phyloP scores from a whole-genome alignment of 108 stramenopile species.

The Nitzschia sp. region DNA sequence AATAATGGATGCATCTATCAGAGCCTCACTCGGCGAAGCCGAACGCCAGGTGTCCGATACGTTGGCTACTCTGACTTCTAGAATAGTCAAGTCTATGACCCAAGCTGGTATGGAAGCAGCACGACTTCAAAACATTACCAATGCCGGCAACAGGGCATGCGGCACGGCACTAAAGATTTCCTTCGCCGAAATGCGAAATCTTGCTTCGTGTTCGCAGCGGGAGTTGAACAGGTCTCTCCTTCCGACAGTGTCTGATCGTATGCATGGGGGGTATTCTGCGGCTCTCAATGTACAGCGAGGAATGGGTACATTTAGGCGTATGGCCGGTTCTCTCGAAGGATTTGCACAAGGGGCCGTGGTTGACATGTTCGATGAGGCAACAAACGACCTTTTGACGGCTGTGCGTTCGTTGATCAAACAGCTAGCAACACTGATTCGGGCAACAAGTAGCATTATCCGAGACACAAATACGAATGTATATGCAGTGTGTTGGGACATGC shows the following conservation, averaged over 20 bases:
- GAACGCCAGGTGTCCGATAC: too few species aligned
- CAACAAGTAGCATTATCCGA: slow-evolving; percentile 17
- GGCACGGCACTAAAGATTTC: slow-evolving; percentile 2
- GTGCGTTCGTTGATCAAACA: slow-evolving; percentile 28
- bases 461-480: slow-evolving; percentile 34
- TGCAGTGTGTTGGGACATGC: slow-evolving; percentile 29
- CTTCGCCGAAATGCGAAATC: slow-evolving; percentile 21
- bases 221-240: slow-evolving; percentile 40
- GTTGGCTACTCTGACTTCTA: too few species aligned
- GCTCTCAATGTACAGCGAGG: slow-evolving; percentile 32
- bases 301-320: slow-evolving; percentile 36
- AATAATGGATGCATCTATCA: too few species aligned
- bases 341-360: slow-evolving; percentile 17
- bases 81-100: too few species aligned
- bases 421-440: slow-evolving; percentile 20
- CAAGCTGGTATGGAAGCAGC: too few species aligned
- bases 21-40: too few species aligned
- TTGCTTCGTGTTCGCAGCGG: slow-evolving; percentile 31
- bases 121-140: too few species aligned
- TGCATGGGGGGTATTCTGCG: slow-evolving; percentile 32
- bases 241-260: slow-evolving; percentile 34
- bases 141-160: too few species aligned
- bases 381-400: slow-evolving; percentile 27
- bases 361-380: slow-evolving; percentile 37
- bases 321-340: slow-evolving; percentile 33